These are phyloP conservation scores for Apophysomyces elegans DNA, from an alignment of 371 early-diverging fungal species.

Conservation along the genomic window DNA sequence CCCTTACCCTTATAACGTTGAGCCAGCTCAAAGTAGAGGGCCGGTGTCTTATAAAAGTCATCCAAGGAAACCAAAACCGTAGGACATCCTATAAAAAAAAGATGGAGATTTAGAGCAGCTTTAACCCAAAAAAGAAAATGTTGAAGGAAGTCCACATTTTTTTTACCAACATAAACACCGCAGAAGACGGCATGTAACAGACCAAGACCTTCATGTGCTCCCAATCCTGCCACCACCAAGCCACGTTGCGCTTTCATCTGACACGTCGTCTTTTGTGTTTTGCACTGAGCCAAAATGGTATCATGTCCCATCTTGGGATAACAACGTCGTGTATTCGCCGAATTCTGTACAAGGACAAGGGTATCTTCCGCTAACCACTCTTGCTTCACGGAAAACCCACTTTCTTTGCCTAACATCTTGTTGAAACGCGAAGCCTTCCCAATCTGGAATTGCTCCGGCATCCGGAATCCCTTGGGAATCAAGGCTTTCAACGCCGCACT, in stretches of 20 bases:
- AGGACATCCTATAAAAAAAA: conserved; percentile 28
- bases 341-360: conserved; percentile 56
- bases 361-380: conserved; percentile 49
- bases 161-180: conserved; percentile 77
- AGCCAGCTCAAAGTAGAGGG: conserved; percentile 70
- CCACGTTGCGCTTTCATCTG: conserved; percentile 69
- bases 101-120: conserved; percentile 16
- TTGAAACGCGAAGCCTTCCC: conserved; percentile 61
- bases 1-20: conserved; percentile 54
- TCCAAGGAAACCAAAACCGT: conserved; percentile 35
- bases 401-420: conserved; percentile 61
- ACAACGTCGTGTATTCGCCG: conserved; percentile 59
- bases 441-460: conserved; percentile 59
- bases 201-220: conserved; percentile 73
- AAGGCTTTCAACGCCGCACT: conserved; percentile 37
- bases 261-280: conserved; percentile 81
- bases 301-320: conserved; percentile 68
- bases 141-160: neutral
- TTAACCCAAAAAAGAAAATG: neutral
- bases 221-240: conserved; percentile 67
- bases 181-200: conserved; percentile 72
- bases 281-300: conserved; percentile 74
- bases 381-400: conserved; percentile 52
- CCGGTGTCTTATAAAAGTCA: conserved; percentile 46
- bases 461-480: conserved; percentile 19